phyloP scores from a whole-genome alignment of 768 basidiomycete genomes.

The Arthromyces matolae region DNA sequence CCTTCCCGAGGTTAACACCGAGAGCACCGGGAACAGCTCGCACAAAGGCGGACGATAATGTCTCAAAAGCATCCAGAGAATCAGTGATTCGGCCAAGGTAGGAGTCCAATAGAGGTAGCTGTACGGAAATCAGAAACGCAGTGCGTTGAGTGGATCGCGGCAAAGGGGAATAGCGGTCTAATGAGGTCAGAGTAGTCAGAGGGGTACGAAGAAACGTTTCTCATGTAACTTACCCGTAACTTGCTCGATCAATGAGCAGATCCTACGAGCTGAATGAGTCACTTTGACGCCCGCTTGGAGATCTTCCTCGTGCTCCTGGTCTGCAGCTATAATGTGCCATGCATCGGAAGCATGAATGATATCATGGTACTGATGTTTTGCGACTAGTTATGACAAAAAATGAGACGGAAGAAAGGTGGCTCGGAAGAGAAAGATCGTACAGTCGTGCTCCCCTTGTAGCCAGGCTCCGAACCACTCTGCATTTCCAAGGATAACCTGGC shows the following conservation, averaged over 20 bases:
- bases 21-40: conserved; percentile 92
- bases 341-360: conserved; percentile 80
- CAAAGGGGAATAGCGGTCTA: conserved; percentile 89
- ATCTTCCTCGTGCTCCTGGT: conserved; percentile 47
- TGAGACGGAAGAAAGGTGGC: neutral
- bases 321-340: conserved; percentile 72
- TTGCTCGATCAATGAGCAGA: conserved; percentile 86
- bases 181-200: neutral
- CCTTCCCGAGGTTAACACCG: conserved; percentile 51
- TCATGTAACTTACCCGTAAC: conserved; percentile 67
- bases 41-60: conserved; percentile 80
- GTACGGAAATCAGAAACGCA: conserved; percentile 80
- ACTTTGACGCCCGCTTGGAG: conserved; percentile 50
- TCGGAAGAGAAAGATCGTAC: conserved; percentile 48
- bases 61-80: conserved; percentile 93
- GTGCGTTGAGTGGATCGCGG: conserved; percentile 74
- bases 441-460: conserved; percentile 85
- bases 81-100: conserved; percentile 77
- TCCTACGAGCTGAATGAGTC: conserved; percentile 78
- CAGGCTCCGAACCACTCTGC: conserved; percentile 90
- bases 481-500: conserved; percentile 76
- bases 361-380: conserved; percentile 80
- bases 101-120: conserved; percentile 76
- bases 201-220: too few species aligned
- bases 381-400: conserved; percentile 49